Percentiles rank a stretch among this genome's conserved stretches.
Conservation (phyloP, 257 asterid genomes). For the Mentha longifolia region DNA sequence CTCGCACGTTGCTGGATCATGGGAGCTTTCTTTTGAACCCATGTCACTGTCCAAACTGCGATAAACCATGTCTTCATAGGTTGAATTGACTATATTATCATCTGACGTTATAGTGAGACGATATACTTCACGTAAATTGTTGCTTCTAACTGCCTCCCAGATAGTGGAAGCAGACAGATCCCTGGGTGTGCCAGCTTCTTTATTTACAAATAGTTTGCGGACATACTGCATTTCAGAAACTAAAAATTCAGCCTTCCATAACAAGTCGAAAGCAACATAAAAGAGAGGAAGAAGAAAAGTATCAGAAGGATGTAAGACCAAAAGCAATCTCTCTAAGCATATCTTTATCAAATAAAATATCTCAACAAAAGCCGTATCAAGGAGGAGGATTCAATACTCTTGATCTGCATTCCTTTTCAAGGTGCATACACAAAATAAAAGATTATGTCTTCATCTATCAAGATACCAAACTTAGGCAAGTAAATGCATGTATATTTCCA, state of each 20-base stretch:
- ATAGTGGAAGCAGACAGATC: conserved; percentile 45
- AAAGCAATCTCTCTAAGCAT: conserved; percentile 16
- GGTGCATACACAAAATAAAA: not conserved
- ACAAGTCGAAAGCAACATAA: not conserved
- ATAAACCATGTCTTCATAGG: conserved; percentile 59
- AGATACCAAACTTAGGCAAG: conserved; percentile 14
- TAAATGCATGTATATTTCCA: not conserved
- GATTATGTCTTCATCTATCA: not conserved
- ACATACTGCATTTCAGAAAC: conserved; percentile 68
- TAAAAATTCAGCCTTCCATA: conserved; percentile 25
- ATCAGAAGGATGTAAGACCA: conserved; percentile 7
- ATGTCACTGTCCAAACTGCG: conserved; percentile 46
- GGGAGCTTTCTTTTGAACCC: conserved; percentile 40
- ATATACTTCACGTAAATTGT: conserved; percentile 74
- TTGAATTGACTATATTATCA: conserved; percentile 61
- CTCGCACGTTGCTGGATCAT: conserved; percentile 59
- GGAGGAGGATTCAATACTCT: not conserved
- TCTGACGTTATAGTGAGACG: conserved; percentile 58
- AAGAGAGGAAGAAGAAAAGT: conserved; percentile 5
- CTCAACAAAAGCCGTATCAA: conserved; percentile 1
- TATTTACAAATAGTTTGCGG: conserved; percentile 67
- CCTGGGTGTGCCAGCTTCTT: conserved; percentile 49
- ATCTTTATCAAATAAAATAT: conserved; percentile 23
- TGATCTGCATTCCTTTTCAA: not conserved
- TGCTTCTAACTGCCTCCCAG: conserved; percentile 90